A percentile compares a stretch with the other conserved stretches of the same genome.
Evolutionary conservation across 176 grass and related monocot genomes (phyloP).

Genomic region (Avena insularis): DNA sequence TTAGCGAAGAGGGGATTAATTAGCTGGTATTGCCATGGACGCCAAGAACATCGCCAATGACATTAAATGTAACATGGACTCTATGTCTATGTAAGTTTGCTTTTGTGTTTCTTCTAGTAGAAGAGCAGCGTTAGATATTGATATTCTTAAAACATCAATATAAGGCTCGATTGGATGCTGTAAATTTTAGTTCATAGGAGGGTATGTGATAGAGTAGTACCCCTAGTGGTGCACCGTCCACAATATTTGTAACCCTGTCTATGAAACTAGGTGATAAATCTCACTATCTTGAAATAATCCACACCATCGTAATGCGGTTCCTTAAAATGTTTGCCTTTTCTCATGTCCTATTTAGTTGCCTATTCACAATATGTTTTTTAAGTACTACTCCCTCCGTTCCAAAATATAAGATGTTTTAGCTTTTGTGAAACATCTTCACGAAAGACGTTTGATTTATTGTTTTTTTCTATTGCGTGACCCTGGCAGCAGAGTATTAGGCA

Average conservation of each 20-base stretch:
- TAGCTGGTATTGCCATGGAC: not conserved
- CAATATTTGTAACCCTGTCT: too few relatives aligned
- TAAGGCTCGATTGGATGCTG: not conserved
- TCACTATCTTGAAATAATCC: too few relatives aligned
- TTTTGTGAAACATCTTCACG: too few relatives aligned
- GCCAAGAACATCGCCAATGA: not conserved
- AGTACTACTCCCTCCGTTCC: too few relatives aligned
- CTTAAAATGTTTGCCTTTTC: too few relatives aligned
- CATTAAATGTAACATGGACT: not conserved
- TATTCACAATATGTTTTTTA: too few relatives aligned
- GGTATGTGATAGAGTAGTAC: not conserved
- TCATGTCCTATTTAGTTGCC: too few relatives aligned
- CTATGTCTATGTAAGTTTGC: not conserved
- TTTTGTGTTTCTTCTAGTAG: not conserved
- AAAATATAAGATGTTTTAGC: too few relatives aligned
- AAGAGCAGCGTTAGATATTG: not conserved
- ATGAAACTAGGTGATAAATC: too few relatives aligned
- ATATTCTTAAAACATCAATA: not conserved
- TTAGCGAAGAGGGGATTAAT: not conserved
- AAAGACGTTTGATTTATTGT: too few relatives aligned
- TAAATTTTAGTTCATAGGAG: not conserved
- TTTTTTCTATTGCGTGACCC: not conserved
- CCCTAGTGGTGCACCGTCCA: too few relatives aligned
- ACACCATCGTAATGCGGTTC: too few relatives aligned
- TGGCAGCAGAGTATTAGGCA: not conserved